phyloP scores from a whole-genome alignment of 495 filamentous ascomycete genomes.

The Aspergillus bridgeri region DNA sequence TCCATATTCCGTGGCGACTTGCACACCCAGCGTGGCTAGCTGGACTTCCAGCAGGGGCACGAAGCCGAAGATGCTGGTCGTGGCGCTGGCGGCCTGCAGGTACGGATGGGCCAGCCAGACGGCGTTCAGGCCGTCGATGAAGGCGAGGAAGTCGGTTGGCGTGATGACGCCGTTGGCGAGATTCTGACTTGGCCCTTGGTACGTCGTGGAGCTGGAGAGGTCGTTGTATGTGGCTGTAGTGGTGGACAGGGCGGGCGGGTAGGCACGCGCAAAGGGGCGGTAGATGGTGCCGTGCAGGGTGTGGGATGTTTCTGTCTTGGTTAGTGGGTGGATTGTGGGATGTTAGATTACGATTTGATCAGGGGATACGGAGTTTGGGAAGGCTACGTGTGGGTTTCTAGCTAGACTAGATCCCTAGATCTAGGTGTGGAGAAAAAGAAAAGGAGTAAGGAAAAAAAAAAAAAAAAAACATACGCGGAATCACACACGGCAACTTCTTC shows the following conservation, averaged over 20 bases:
- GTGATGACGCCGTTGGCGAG: slow-evolving; percentile 10
- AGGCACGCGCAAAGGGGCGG: slow-evolving; percentile 24
- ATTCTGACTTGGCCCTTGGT: not conserved
- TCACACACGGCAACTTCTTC: not conserved
- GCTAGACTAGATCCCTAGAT: not conserved
- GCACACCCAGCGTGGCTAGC: slow-evolving; percentile 14
- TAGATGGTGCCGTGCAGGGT: slow-evolving; percentile 18
- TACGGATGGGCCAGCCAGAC: slow-evolving; percentile 25
- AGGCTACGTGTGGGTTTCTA: not conserved
- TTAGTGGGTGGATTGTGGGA: not conserved
- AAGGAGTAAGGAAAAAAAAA: no score
- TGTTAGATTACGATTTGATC: slow-evolving; percentile 12
- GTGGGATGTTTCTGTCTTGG: slow-evolving; percentile 18
- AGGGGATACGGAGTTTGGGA: not conserved
- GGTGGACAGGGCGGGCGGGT: slow-evolving; percentile 2
- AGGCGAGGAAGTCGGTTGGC: slow-evolving; percentile 14
- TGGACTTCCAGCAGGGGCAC: slow-evolving; percentile 16
- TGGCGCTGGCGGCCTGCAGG: slow-evolving; percentile 12
- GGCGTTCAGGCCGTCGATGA: slow-evolving; percentile 25
- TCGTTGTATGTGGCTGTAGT: not conserved
- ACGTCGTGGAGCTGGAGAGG: not conserved
- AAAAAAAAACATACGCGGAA: not conserved
- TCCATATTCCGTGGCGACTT: slow-evolving; percentile 18
- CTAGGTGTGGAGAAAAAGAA: no score
- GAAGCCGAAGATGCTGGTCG: slow-evolving; percentile 14